Evolutionary conservation across 2,329 filamentous ascomycete genomes (phyloP), one percentile per base, ranked within the genome.

Genomic region (Paracoccidioides brasiliensis): DNA sequence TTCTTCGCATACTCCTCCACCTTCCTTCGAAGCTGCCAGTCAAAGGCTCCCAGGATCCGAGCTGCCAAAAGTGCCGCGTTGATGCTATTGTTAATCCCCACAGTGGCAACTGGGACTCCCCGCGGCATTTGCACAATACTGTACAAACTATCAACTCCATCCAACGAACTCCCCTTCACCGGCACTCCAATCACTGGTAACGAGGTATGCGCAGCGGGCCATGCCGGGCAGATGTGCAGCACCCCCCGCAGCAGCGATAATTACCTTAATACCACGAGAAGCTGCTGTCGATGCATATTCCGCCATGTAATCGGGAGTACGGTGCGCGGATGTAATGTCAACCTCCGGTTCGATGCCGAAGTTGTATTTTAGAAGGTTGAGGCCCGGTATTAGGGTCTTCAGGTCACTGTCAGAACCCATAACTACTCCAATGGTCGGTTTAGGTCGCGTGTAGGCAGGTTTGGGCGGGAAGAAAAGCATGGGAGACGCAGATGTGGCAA

Each of bases 141-240:
- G 54, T 85, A 73, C 55, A 90, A 70, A 58, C 80, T 84, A 66
- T 90, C 86, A 58, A 84, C 73, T 3, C 86, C 86, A 64, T 88
- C 86, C 5, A 89, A 70, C 28, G 82, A 80, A 22, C 83, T 86
- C 0, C 83, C 86, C 72, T 85, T 87, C 32, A 90, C 83, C 0
- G 86, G 86, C 0, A 90, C 83, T 4, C 86, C 86, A 56, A 90
- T 88, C 2, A 90, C 86, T 0, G 86, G 86, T 14, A 90, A 70
- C 2, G 81, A 76, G 0, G 85, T 88, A 65, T 85, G 80, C 1
- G 84, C 82, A 0, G 85, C 82, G 4, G 4, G 84, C 70, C 85
- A 88, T 89, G n/a, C 86, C 85, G 0, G 85, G 85, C 0, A 89
- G 72, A 62, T 85, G 81, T 5, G 86, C 86, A 0, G 86, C 85